A percentile compares a stretch with the other conserved stretches of the same genome.
Conservation (phyloP, 2,329 filamentous ascomycete genomes). For the Colletotrichum eremochloae region DNA sequence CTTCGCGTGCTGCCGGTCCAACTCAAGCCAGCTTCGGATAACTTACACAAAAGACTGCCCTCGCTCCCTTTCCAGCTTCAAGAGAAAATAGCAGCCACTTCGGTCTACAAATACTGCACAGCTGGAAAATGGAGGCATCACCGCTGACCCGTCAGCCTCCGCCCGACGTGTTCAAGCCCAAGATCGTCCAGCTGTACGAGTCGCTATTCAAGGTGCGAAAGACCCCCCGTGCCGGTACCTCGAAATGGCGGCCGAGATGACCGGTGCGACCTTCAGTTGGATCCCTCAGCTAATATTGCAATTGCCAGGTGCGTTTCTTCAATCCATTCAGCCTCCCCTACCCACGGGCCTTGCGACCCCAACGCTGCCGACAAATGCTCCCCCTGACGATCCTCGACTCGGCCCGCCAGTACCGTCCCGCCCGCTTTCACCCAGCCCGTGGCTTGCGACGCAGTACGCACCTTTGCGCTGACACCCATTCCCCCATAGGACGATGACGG, state of each 20-base stretch:
- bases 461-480: constrained; percentile 2
- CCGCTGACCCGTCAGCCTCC: constrained; percentile 93
- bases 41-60: not conserved
- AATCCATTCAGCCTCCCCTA: not conserved
- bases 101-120: not conserved
- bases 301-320: constrained; percentile 8
- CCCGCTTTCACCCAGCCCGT: not conserved
- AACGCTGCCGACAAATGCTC: not conserved
- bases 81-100: not conserved
- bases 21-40: not conserved
- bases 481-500: constrained; percentile 68
- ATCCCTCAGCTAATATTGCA: not conserved
- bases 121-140: constrained; percentile 80
- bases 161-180: constrained; percentile 92
- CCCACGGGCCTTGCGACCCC: not conserved
- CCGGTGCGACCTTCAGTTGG: no score
- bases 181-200: constrained; percentile 92
- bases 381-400: constrained; percentile 1
- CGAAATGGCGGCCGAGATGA: not conserved
- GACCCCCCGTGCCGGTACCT: constrained; percentile 5
- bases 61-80: not conserved
- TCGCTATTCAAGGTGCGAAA: constrained; percentile 79
- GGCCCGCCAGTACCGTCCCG: not conserved
- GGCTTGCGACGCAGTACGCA: not conserved
- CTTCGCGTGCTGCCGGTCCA: constrained; percentile 14